phyloP scores from a whole-genome alignment of 2,329 filamentous ascomycete genomes.

The Capronia epimyces region DNA sequence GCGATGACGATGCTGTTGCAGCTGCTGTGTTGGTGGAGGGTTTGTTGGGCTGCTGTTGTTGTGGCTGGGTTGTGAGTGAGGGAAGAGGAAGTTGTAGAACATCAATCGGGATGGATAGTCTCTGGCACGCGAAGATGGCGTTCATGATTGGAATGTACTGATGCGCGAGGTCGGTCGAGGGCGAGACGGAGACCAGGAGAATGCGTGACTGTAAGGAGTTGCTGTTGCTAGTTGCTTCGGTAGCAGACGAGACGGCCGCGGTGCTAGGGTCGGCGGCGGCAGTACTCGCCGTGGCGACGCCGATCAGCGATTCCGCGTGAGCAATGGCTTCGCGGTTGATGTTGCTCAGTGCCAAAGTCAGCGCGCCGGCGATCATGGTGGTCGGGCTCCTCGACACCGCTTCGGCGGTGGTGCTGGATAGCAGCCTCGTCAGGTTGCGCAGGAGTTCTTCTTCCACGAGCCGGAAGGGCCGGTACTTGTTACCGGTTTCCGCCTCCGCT shows the following conservation, averaged over 20 bases:
- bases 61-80: not conserved
- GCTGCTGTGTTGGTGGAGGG: not conserved
- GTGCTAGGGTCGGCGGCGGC: not conserved
- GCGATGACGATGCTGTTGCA: not conserved
- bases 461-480: constrained; percentile 91
- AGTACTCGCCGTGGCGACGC: constrained; percentile 31
- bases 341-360: constrained; percentile 82
- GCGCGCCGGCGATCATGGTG: constrained; percentile 82
- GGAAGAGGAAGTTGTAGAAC: constrained; percentile 63
- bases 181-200: constrained; percentile 82
- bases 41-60: not conserved
- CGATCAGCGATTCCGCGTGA: constrained; percentile 54
- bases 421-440: constrained; percentile 65
- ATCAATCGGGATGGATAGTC: constrained; percentile 82
- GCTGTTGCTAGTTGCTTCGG: constrained; percentile 29
- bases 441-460: constrained; percentile 78
- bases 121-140: constrained; percentile 88
- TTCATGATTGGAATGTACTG: constrained; percentile 99
- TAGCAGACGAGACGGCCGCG: constrained; percentile 10
- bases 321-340: constrained; percentile 76
- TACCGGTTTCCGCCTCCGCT: constrained; percentile 49
- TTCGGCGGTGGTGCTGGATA: constrained; percentile 60
- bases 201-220: constrained; percentile 67
- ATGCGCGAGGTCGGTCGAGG: constrained; percentile 76
- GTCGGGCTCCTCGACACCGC: constrained; percentile 65